Base-by-base conservation (phyloP, 768 basidiomycete genomes). In the Trametes meyenii region DNA sequence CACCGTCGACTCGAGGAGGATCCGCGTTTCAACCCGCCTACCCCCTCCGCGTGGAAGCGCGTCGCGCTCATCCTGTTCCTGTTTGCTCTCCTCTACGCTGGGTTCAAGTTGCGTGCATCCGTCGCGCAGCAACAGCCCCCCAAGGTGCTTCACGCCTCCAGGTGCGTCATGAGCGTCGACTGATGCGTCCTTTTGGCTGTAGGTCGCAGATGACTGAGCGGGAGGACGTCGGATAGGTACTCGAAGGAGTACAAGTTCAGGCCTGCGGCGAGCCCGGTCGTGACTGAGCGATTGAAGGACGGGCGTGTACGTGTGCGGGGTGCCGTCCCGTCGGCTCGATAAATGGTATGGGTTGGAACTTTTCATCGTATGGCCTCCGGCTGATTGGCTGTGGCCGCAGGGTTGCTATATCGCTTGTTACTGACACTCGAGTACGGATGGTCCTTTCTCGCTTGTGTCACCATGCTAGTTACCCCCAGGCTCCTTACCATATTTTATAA, bases 241-340 rank as follows among this genome's bases (percentile, higher is more conserved):
- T 93, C 90, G 13, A 87, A 89, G 62, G 87, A 92, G 68, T 83
- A 83, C 77, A 92, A 87, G 73, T 94, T 83, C 71, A 79, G 92
- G 23, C 92, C 93, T 0, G 92, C 93, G 12, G 91, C 92, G 6
- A 92, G 89, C 61, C 92, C 93, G 12, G 77, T 94, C 44, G 81
- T 94, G 65, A 93, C 89, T 0, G 90, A 94, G 70, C 81, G 77
- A 19, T 75, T 94, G 62, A 83, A 84, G 64, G 90, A 91, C 64
- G 92, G 92, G 0, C 79, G 84, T 4, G 73, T 84, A 8, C 79
- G 85, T 10, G 67, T 95, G 40, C 77, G 91, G n/a, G 93, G 93
- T 0, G 92, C 89, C 1, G 73, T 73, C 12, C 82, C 86, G 3
- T 45, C 62, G 36, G 35, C 35, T 21, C 45, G 55, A 35, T 46